Percentiles rank a stretch among this genome's conserved stretches.
Conservation (phyloP, 306 rosid species). For the Morella rubra region DNA sequence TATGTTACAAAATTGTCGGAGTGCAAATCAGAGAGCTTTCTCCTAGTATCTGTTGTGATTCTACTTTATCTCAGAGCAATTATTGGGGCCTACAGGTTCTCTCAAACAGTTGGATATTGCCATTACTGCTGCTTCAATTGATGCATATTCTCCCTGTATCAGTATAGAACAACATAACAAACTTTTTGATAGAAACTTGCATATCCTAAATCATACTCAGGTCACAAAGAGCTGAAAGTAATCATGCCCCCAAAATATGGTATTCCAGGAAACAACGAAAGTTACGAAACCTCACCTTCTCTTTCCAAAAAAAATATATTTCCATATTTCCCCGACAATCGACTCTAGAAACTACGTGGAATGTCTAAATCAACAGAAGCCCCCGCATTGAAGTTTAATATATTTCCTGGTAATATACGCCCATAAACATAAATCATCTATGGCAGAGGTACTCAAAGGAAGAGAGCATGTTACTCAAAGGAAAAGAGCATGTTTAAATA, state of each 20-base stretch:
- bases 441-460: conserved; percentile 8
- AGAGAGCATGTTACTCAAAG: too few relatives aligned
- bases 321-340: conserved; percentile 92
- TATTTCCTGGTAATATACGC: conserved; percentile 63
- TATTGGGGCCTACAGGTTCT: conserved; percentile 80
- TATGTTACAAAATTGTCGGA: conserved; percentile 17
- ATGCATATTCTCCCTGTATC: conserved; percentile 90
- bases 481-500: background rate
- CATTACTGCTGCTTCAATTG: conserved; percentile 86
- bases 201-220: background rate
- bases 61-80: conserved; percentile 85
- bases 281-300: conserved; percentile 49
- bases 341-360: conserved; percentile 97
- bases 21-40: conserved; percentile 2
- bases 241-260: background rate
- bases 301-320: conserved; percentile 96
- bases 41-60: conserved; percentile 3
- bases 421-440: conserved; percentile 8
- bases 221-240: too few relatives aligned
- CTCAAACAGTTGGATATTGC: conserved; percentile 89
- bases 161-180: background rate
- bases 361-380: conserved; percentile 79
- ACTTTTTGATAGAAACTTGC: background rate
- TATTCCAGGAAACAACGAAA: background rate
- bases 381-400: conserved; percentile 91